Percentiles rank a stretch among this genome's conserved stretches.
Evolutionary conservation across 2,329 filamentous ascomycete species (phyloP).

Genomic region (Didymella arachidicola): DNA sequence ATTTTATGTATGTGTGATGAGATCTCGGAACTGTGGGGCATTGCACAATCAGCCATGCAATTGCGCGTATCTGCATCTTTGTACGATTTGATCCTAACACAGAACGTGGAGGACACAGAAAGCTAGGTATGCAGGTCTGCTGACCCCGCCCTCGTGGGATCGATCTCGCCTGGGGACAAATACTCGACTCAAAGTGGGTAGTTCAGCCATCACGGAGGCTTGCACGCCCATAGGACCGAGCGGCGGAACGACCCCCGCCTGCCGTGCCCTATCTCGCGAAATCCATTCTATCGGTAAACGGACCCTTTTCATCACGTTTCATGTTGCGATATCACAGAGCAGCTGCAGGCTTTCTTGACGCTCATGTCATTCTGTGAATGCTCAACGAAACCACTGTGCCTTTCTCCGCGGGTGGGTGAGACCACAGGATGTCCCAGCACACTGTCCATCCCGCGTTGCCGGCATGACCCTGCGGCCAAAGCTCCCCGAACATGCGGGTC

Average conservation of each 20-base stretch:
- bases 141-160: slow-evolving; percentile 20
- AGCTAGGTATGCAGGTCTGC: slow-evolving; percentile 21
- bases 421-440: slow-evolving; percentile 15
- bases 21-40: slow-evolving; percentile 2
- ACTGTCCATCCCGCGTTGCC: slow-evolving; percentile 17
- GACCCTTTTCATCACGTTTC: background rate
- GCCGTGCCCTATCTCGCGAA: slow-evolving; percentile 13
- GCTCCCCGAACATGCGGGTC: slow-evolving; percentile 21
- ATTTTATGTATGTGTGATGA: slow-evolving; percentile 6
- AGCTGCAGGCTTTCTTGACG: slow-evolving; percentile 9
- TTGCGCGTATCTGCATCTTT: slow-evolving; percentile 17
- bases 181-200: slow-evolving; percentile 7
- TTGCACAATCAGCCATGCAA: slow-evolving; percentile 11
- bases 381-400: slow-evolving; percentile 1
- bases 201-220: slow-evolving; percentile 18
- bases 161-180: slow-evolving; percentile 1
- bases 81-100: slow-evolving; percentile 10
- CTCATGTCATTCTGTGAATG: background rate
- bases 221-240: slow-evolving; percentile 17
- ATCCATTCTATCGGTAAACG: slow-evolving; percentile 7
- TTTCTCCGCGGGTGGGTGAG: slow-evolving; percentile 1
- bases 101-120: slow-evolving; percentile 11
- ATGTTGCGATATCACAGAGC: background rate
- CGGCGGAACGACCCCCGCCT: slow-evolving; percentile 15
- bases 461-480: slow-evolving; percentile 22